Evolutionary conservation across 2,329 filamentous ascomycete species (phyloP).

Genomic region (Malbranchea zuffiana): DNA sequence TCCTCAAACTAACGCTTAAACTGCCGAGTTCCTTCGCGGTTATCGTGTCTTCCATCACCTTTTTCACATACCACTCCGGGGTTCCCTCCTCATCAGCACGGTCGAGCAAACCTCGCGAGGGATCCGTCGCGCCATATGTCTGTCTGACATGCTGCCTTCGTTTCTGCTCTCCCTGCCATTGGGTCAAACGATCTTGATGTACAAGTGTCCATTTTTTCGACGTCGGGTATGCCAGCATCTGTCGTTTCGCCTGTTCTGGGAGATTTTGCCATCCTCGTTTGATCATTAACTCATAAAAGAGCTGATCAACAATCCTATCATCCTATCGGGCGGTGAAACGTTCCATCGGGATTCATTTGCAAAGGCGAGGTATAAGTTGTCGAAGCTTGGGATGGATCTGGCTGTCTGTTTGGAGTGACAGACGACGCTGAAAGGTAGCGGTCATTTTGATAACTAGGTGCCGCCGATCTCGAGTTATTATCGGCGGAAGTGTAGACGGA

Average conservation of each 20-base stretch:
- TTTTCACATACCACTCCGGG: constrained; percentile 95
- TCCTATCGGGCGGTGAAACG: constrained; percentile 27
- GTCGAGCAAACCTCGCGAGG: constrained; percentile 54
- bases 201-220: constrained; percentile 97
- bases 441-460: constrained; percentile 32
- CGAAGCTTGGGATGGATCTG: constrained; percentile 33
- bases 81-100: constrained; percentile 89
- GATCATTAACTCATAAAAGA: constrained; percentile 90
- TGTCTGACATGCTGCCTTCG: constrained; percentile 62
- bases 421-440: constrained; percentile 22
- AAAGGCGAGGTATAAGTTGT: constrained; percentile 39
- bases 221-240: constrained; percentile 92
- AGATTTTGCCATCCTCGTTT: constrained; percentile 96
- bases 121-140: constrained; percentile 57
- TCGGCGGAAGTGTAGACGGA: constrained; percentile 42
- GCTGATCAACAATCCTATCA: constrained; percentile 73
- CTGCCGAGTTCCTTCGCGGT: constrained; percentile 85
- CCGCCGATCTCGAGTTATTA: no score
- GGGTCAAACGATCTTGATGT: constrained; percentile 84
- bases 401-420: constrained; percentile 31
- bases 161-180: constrained; percentile 91
- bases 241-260: constrained; percentile 82
- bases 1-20: constrained; percentile 85
- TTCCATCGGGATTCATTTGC: constrained; percentile 13
- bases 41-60: constrained; percentile 91